A percentile compares a stretch with the other conserved stretches of the same genome.
These are phyloP conservation scores for Cotoneaster glaucophyllus DNA, from an alignment of 306 rosid species.

Conservation along the genomic window DNA sequence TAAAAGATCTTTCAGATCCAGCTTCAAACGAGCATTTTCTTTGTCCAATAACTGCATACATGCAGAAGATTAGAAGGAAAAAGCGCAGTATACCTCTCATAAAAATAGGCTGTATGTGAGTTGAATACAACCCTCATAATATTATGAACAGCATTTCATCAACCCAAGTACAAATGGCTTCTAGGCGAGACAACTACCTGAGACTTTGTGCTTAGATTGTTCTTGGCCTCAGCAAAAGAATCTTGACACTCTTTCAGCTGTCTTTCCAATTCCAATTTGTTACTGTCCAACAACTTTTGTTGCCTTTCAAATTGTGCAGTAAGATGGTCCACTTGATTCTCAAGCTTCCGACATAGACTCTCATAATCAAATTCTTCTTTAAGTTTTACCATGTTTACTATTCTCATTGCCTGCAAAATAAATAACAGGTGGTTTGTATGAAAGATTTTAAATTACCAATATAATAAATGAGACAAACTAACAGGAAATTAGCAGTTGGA, in stretches of 20 bases:
- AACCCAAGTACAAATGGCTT: constrained; percentile 2
- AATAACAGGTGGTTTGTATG: not conserved
- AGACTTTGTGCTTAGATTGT: constrained; percentile 41
- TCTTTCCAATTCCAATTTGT: constrained; percentile 34
- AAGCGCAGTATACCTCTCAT: not conserved
- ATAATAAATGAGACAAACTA: not conserved
- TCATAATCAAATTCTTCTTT: constrained; percentile 70
- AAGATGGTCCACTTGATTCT: constrained; percentile 54
- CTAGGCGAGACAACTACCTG: constrained; percentile 48
- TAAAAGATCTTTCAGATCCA: constrained; percentile 33
- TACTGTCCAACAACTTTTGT: constrained; percentile 42
- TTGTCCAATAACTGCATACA: constrained; percentile 43
- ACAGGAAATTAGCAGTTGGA: not conserved
- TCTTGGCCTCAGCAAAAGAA: constrained; percentile 36
- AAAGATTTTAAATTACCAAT: not conserved
- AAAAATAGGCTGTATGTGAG: not conserved
- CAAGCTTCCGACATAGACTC: constrained; percentile 60
- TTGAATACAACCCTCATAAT: not conserved
- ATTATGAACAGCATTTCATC: not conserved
- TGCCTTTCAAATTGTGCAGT: constrained; percentile 61
- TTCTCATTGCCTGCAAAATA: constrained; percentile 58
- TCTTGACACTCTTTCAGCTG: constrained; percentile 38
- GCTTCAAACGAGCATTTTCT: constrained; percentile 42
- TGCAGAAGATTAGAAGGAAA: not conserved
- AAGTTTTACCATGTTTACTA: constrained; percentile 51